Evolutionary conservation across 768 basidiomycete species (phyloP).

Genomic region (Mycena belliarum): DNA sequence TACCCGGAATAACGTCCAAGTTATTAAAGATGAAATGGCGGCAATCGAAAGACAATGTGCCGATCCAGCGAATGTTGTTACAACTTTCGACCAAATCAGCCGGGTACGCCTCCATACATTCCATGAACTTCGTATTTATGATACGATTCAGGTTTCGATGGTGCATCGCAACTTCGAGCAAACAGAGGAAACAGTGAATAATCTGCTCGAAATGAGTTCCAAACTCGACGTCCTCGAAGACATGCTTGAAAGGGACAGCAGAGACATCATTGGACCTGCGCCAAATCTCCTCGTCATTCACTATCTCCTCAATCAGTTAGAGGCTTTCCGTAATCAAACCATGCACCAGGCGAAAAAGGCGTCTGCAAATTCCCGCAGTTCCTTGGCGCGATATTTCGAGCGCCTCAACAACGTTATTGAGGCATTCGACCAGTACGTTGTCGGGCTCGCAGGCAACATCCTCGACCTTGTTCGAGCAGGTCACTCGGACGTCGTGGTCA

Average conservation of each 20-base stretch:
- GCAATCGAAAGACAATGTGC: constrained; percentile 74
- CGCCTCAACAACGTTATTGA: constrained; percentile 77
- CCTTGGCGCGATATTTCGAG: constrained; percentile 80
- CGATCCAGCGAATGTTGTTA: constrained; percentile 73
- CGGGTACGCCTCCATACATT: constrained; percentile 55
- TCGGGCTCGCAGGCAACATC: constrained; percentile 75
- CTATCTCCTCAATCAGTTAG: constrained; percentile 88
- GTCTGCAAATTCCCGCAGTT: constrained; percentile 62
- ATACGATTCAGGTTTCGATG: constrained; percentile 73
- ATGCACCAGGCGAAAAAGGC: constrained; percentile 92
- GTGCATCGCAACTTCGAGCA: constrained; percentile 94
- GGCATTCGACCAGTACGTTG: constrained; percentile 84
- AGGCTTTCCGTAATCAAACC: constrained; percentile 91
- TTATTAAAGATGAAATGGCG: constrained; percentile 84
- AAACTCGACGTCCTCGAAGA: constrained; percentile 78
- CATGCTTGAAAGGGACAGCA: constrained; percentile 73
- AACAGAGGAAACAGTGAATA: constrained; percentile 94
- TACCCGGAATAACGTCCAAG: constrained; percentile 76
- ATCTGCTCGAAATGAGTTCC: constrained; percentile 88
- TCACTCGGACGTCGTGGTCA: constrained; percentile 84
- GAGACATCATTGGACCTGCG: constrained; percentile 82
- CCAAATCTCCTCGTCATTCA: constrained; percentile 89
- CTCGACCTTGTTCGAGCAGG: constrained; percentile 79
- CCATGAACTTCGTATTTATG: neutral
- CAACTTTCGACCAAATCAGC: constrained; percentile 95